phyloP scores from a whole-genome alignment of 148 eudicot genomes.

The Cornus suecica region DNA sequence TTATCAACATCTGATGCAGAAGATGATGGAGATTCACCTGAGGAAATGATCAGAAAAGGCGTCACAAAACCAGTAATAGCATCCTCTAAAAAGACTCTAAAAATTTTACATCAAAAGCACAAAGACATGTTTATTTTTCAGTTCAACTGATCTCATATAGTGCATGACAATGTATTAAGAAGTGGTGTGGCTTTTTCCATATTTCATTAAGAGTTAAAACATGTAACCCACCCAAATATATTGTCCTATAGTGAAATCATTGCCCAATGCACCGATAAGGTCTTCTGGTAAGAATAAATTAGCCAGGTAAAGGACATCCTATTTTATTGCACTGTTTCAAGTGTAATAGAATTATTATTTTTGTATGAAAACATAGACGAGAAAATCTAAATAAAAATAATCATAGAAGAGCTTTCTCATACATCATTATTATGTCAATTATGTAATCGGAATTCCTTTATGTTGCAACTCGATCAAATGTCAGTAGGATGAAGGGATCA shows the following conservation, averaged over 20 bases:
- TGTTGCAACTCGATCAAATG: background rate
- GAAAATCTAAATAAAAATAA: background rate
- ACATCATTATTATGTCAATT: background rate
- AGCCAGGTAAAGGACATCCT: background rate
- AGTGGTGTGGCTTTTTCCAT: background rate
- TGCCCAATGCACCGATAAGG: background rate
- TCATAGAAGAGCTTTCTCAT: background rate
- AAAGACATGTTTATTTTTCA: background rate
- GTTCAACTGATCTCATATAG: background rate
- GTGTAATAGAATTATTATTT: background rate
- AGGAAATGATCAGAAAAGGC: constrained; percentile 5
- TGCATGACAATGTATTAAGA: background rate
- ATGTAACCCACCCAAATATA: background rate
- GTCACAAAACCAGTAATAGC: background rate
- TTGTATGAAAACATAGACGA: no score
- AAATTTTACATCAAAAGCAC: constrained; percentile 4
- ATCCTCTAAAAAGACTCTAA: background rate
- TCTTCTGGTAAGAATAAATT: background rate
- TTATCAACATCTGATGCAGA: constrained; percentile 68
- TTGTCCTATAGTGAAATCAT: background rate
- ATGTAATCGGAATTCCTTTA: background rate
- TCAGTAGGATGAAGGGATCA: background rate
- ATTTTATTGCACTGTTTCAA: background rate
- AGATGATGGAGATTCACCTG: constrained; percentile 64
- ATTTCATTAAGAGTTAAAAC: background rate